Conservation (phyloP, 2,329 filamentous ascomycete genomes). For the Ophiostoma angusticollis region DNA sequence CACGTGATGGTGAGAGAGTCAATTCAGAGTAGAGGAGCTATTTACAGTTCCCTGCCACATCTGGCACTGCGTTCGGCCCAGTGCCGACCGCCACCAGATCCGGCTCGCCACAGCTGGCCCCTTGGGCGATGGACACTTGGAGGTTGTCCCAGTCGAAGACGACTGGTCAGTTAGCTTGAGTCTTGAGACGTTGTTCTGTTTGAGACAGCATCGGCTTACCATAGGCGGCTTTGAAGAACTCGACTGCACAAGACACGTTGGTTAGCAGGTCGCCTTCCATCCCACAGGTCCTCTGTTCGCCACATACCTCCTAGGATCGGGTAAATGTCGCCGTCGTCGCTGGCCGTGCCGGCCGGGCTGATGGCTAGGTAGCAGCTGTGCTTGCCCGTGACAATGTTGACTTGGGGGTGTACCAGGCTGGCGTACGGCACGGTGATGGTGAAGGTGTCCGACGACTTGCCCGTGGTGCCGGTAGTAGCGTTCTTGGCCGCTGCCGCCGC, state of each 20-base stretch:
- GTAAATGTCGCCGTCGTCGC: conserved; percentile 3
- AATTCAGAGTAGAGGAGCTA: no score
- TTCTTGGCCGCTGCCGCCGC: no score
- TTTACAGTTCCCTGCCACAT: conserved; percentile 3
- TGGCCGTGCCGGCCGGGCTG: neutral
- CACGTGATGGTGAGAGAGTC: no score
- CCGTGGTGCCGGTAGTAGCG: neutral
- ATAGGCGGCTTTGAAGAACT: neutral
- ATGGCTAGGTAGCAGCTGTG: conserved; percentile 4
- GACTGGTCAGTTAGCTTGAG: no score
- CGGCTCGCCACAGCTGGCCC: conserved; percentile 3
- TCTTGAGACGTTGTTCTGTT: no score
- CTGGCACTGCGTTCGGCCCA: neutral
- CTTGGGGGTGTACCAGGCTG: conserved; percentile 1
- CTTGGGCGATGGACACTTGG: conserved; percentile 1
- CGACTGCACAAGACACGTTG: no score
- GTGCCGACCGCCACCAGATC: conserved; percentile 2
- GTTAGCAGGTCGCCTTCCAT: no score
- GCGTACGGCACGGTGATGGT: conserved; percentile 4
- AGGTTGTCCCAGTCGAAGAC: conserved; percentile 8
- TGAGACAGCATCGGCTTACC: no score
- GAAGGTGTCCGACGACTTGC: neutral
- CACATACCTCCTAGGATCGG: conserved; percentile 3
- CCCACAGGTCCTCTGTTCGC: no score
- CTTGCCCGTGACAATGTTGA: neutral